A percentile compares a stretch with the other conserved stretches of the same genome.
phyloP scores from a whole-genome alignment of 1,284 basidiomycete species.

The Leucoagaricus sp. region DNA sequence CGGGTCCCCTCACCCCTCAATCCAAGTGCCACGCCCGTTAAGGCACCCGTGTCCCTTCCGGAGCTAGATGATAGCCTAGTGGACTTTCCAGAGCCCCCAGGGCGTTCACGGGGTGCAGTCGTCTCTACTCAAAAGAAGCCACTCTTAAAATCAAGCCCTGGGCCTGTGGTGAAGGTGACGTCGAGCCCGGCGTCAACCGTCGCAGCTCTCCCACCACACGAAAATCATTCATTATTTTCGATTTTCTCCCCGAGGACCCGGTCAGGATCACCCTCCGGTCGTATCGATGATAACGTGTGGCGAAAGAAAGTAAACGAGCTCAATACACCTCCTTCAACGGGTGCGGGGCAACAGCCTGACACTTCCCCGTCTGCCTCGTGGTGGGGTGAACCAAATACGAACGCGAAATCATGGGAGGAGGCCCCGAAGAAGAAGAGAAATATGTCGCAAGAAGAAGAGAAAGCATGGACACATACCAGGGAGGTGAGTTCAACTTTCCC shows the following conservation, averaged over 20 bases:
- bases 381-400: constrained; percentile 27
- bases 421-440: constrained; percentile 32
- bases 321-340: constrained; percentile 13
- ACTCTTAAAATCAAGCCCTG: not conserved
- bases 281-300: constrained; percentile 14
- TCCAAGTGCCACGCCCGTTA: constrained; percentile 12
- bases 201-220: constrained; percentile 12
- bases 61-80: constrained; percentile 1
- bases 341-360: not conserved
- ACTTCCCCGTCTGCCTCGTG: constrained; percentile 24
- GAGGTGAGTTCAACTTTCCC: constrained; percentile 36
- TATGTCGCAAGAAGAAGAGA: constrained; percentile 50
- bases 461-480: constrained; percentile 49
- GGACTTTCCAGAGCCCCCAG: constrained; percentile 6
- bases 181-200: constrained; percentile 10
- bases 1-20: constrained; percentile 19
- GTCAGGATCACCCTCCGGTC: constrained; percentile 19
- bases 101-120: not conserved
- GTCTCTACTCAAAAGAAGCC: not conserved
- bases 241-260: constrained; percentile 17
- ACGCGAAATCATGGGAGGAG: constrained; percentile 34
- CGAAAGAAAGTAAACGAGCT: constrained; percentile 16
- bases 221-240: constrained; percentile 11
- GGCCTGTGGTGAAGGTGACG: constrained; percentile 10
- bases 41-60: constrained; percentile 11